phyloP scores from a whole-genome alignment of 2,329 filamentous ascomycete genomes.

The Calonectria honghensis region DNA sequence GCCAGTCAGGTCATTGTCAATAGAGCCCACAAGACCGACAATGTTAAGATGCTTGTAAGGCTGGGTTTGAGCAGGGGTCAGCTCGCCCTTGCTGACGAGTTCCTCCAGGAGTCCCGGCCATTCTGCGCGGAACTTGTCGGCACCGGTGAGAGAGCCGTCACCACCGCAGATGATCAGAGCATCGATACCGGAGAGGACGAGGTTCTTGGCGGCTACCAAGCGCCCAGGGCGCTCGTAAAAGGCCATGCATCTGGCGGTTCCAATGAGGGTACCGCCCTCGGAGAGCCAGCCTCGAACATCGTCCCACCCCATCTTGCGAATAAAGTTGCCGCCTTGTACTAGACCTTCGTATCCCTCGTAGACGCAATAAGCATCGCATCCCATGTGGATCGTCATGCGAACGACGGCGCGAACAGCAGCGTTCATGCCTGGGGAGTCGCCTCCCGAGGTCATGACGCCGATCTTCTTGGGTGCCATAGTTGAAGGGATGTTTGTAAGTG shows the following conservation, averaged over 20 bases:
- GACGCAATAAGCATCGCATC: slow-evolving; percentile 86
- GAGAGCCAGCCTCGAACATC: slow-evolving; percentile 96
- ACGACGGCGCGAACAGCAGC: slow-evolving; percentile 92
- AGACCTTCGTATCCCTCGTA: slow-evolving; percentile 98
- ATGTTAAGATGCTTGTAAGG: slow-evolving; percentile 94
- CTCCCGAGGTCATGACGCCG: slow-evolving; percentile 94
- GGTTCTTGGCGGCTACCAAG: slow-evolving; percentile 91
- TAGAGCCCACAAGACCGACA: slow-evolving; percentile 95
- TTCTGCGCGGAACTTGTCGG: slow-evolving; percentile 92
- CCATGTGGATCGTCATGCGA: slow-evolving; percentile 90
- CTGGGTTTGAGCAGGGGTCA: slow-evolving; percentile 81
- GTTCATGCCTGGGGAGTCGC: slow-evolving; percentile 97
- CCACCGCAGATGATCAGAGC: slow-evolving; percentile 97
- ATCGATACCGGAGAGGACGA: slow-evolving; percentile 94
- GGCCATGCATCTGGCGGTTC: slow-evolving; percentile 92
- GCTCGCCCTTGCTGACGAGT: slow-evolving; percentile 83
- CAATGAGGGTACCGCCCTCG: slow-evolving; percentile 96
- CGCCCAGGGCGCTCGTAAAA: slow-evolving; percentile 94
- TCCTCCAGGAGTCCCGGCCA: slow-evolving; percentile 93
- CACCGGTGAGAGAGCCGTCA: slow-evolving; percentile 96
- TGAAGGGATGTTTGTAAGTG: slow-evolving; percentile 36
- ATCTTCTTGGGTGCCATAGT: slow-evolving; percentile 78
- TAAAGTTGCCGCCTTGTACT: slow-evolving; percentile 91
- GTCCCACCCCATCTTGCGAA: slow-evolving; percentile 91
- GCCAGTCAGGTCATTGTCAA: slow-evolving; percentile 98